Percentiles rank a stretch among this genome's conserved stretches.
Conservation (phyloP, 495 filamentous ascomycete species). For the Xylaria sp. region DNA sequence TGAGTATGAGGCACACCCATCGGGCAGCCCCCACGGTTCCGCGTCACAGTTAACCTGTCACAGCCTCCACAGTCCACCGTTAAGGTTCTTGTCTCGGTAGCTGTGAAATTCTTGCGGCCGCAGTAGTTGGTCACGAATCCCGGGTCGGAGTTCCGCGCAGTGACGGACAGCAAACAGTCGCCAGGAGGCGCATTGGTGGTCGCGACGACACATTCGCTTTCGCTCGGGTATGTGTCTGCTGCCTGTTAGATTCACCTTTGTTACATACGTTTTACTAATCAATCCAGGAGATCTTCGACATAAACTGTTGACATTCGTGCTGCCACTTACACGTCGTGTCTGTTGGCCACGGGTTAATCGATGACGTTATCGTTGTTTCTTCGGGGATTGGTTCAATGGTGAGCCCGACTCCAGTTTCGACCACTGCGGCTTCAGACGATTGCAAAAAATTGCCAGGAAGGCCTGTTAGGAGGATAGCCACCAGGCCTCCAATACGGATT, state of each 20-base stretch:
- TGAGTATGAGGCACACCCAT: background rate
- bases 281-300: background rate
- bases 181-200: background rate
- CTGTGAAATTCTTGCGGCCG: background rate
- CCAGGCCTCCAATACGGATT: background rate
- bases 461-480: background rate
- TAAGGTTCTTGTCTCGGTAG: slow-evolving; percentile 7
- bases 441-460: background rate
- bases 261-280: background rate
- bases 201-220: background rate
- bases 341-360: slow-evolving; percentile 17
- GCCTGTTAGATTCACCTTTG: background rate
- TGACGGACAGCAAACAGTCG: slow-evolving; percentile 9
- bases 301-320: background rate
- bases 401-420: background rate
- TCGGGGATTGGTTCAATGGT: background rate
- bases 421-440: background rate
- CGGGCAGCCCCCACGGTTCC: slow-evolving; percentile 7
- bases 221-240: slow-evolving; percentile 4
- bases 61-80: slow-evolving; percentile 19
- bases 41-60: background rate
- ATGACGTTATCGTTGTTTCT: background rate
- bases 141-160: background rate
- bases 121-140: slow-evolving; percentile 18
- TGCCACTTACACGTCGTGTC: slow-evolving; percentile 12